A percentile compares a stretch with the other conserved stretches of the same genome.
phyloP scores from a whole-genome alignment of 2,329 filamentous ascomycete species.

The Colletotrichum eleusines region DNA sequence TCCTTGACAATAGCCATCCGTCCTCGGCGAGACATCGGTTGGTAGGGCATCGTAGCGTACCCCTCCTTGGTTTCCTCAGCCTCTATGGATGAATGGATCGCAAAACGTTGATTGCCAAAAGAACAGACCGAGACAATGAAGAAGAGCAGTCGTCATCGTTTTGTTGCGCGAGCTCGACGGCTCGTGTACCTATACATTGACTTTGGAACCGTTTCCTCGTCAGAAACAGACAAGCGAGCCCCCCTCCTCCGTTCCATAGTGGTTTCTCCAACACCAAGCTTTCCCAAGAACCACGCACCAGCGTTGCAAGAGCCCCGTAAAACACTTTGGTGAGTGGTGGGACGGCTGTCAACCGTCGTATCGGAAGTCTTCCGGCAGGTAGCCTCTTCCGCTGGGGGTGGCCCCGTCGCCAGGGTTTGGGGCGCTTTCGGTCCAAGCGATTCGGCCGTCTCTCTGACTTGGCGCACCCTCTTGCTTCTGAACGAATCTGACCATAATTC shows the following conservation, averaged over 20 bases:
- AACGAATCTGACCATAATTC: slow-evolving; percentile 22
- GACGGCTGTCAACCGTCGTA: slow-evolving; percentile 27
- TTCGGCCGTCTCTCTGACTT: slow-evolving; percentile 13
- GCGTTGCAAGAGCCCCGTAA: slow-evolving; percentile 22
- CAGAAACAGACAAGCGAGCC: slow-evolving; percentile 2
- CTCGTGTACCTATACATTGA: too few species aligned
- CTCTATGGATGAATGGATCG: background rate
- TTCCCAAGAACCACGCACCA: slow-evolving; percentile 23
- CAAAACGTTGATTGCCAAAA: background rate
- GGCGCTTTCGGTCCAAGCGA: slow-evolving; percentile 23
- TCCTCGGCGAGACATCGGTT: background rate
- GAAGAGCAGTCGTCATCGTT: background rate
- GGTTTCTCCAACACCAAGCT: slow-evolving; percentile 33
- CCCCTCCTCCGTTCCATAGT: background rate
- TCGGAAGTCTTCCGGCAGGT: slow-evolving; percentile 38
- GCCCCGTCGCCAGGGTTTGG: background rate
- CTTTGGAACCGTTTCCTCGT: background rate
- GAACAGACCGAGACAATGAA: background rate
- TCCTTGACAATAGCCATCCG: background rate
- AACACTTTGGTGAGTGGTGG: slow-evolving; percentile 30
- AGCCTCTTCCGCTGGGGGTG: slow-evolving; percentile 7
- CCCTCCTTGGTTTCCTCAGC: background rate
- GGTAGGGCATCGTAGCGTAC: background rate
- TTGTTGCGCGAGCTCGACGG: background rate
- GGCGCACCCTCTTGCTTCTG: slow-evolving; percentile 7